Conservation (phyloP, 345 rosid species). For the Syzygium jambos region DNA sequence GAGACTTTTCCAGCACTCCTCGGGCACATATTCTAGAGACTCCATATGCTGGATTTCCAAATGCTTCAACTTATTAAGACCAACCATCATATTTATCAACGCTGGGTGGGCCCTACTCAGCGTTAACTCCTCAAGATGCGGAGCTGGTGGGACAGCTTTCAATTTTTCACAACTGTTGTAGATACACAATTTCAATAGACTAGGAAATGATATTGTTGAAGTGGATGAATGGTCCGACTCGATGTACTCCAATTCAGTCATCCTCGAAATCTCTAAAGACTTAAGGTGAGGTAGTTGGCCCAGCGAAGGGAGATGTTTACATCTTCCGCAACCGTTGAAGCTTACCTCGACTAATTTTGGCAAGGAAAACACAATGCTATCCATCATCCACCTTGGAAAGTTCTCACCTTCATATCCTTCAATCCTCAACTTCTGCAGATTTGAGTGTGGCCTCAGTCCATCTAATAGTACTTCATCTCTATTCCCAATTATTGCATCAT, state of each 20-base stretch:
- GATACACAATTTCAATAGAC: no score
- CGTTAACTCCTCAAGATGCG: no score
- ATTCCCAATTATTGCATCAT: not conserved
- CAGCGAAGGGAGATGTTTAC: not conserved
- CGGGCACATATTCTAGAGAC: not conserved
- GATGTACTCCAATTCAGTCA: not conserved
- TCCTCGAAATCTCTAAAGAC: rapidly evolving
- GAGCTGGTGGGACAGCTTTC: no score
- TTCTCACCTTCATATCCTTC: rapidly evolving
- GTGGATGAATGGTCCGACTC: no score
- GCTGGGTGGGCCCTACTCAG: no score
- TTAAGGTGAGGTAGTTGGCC: not conserved
- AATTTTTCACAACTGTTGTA: rapidly evolving
- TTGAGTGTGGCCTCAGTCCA: not conserved
- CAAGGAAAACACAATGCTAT: not conserved
- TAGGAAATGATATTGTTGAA: no score
- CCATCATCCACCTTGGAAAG: not conserved
- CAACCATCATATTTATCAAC: not conserved
- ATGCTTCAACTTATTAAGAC: not conserved
- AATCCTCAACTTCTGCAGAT: not conserved
- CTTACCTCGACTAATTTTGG: not conserved
- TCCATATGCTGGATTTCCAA: rapidly evolving
- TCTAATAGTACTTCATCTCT: not conserved
- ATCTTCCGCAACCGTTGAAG: not conserved
- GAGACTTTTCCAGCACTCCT: not conserved